These are phyloP conservation scores for Domatiomyces globalis DNA, from an alignment of 2,329 filamentous ascomycete genomes.

Conservation along the genomic window DNA sequence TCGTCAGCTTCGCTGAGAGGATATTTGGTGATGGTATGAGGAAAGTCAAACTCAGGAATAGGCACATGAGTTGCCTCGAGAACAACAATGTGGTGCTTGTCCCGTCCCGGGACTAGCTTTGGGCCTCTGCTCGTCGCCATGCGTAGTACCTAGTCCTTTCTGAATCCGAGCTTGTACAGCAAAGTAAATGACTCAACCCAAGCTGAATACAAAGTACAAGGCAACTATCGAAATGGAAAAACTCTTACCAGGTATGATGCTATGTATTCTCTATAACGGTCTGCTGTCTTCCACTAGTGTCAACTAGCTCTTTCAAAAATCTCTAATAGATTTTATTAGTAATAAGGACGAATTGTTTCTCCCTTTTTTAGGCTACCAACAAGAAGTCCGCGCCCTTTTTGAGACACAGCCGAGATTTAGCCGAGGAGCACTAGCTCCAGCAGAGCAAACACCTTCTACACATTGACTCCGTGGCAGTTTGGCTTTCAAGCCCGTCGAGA, in stretches of 20 bases:
- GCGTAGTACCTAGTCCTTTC: too few species aligned
- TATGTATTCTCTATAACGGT: too few species aligned
- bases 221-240: too few species aligned
- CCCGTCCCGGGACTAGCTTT: conserved; percentile 14
- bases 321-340: too few species aligned
- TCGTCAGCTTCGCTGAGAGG: conserved; percentile 23
- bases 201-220: too few species aligned
- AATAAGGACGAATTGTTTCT: neutral
- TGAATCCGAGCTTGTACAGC: too few species aligned
- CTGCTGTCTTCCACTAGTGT: neutral
- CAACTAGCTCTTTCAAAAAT: neutral
- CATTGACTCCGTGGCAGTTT: too few species aligned
- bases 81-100: conserved; percentile 33
- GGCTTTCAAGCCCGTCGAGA: too few species aligned
- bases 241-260: too few species aligned
- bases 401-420: neutral
- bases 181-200: too few species aligned
- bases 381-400: neutral
- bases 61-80: conserved; percentile 34
- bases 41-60: conserved; percentile 28
- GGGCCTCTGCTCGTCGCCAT: conserved; percentile 5
- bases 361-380: too few species aligned
- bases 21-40: conserved; percentile 30
- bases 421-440: neutral
- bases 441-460: neutral